phyloP scores from a whole-genome alignment of 2,329 filamentous ascomycete species.

The Xylariaceae sp. region DNA sequence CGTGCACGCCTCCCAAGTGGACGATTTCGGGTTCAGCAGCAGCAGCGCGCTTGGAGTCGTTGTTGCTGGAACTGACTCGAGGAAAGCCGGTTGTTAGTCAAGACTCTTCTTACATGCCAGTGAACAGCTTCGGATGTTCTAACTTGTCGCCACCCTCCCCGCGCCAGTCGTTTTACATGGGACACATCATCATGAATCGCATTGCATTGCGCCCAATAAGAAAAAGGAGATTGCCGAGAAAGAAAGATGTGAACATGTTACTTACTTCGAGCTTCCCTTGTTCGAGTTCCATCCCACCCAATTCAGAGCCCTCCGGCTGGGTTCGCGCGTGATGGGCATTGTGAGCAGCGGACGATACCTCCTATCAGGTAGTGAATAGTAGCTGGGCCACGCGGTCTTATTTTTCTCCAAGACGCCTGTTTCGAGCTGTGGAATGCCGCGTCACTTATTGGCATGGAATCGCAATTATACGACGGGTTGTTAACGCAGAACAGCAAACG shows the following conservation, averaged over 20 bases:
- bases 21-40: constrained; percentile 20
- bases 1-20: constrained; percentile 23
- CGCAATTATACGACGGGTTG: not conserved
- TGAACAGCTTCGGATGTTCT: too few species aligned
- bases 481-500: not conserved
- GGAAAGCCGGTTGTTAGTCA: constrained; percentile 6
- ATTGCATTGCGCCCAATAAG: not conserved
- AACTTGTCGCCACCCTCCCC: too few species aligned
- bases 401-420: not conserved
- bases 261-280: constrained; percentile 14
- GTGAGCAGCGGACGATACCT: not conserved
- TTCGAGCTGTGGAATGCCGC: not conserved
- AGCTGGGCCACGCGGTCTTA: not conserved
- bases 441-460: not conserved
- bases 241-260: not conserved
- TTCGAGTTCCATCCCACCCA: constrained; percentile 25
- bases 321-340: constrained; percentile 22
- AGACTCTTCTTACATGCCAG: too few species aligned
- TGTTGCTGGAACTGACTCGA: constrained; percentile 11
- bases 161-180: too few species aligned
- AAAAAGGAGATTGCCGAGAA: not conserved
- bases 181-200: not conserved
- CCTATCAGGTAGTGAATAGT: not conserved
- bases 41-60: constrained; percentile 10
- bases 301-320: constrained; percentile 20